Evolutionary conservation across 371 early-diverging fungal genomes (phyloP).

Genomic region (Phascolomyces articulosus): DNA sequence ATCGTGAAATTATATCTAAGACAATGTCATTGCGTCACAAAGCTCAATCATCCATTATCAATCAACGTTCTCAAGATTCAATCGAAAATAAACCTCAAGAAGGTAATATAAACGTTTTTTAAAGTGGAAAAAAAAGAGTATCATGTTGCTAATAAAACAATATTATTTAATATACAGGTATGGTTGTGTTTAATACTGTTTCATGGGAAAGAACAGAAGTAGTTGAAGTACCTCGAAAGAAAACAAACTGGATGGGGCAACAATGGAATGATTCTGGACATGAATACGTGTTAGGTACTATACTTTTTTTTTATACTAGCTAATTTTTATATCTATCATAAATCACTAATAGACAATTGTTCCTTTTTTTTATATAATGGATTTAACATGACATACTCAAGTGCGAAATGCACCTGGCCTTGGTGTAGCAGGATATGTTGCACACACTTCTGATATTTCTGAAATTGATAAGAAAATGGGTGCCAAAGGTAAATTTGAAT

Average conservation of each 20-base stretch:
- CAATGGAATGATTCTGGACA: conserved; percentile 47
- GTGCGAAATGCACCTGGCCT: conserved; percentile 39
- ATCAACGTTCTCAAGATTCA: background rate
- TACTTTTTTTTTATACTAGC: background rate
- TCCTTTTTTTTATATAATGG: too few relatives aligned
- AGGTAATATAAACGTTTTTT: background rate
- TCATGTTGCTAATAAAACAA: too few relatives aligned
- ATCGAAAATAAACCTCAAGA: background rate
- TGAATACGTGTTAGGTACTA: conserved; percentile 52
- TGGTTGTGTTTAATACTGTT: conserved; percentile 81
- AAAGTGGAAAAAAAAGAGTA: too few relatives aligned
- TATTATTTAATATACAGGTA: conserved; percentile 14
- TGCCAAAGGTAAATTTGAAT: conserved; percentile 22
- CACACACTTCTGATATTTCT: conserved; percentile 8
- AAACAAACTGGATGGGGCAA: conserved; percentile 32
- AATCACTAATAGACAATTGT: too few relatives aligned
- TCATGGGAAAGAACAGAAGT: conserved; percentile 80
- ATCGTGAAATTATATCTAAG: conserved; percentile 43
- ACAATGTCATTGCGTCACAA: conserved; percentile 34
- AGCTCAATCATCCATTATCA: conserved; percentile 30
- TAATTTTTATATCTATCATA: too few relatives aligned
- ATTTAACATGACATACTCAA: background rate
- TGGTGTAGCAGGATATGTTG: conserved; percentile 28
- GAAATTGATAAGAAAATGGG: conserved; percentile 10
- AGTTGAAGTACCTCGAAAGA: conserved; percentile 58